Conservation (phyloP, 129 eudicot genomes). For the Logfia minima region DNA sequence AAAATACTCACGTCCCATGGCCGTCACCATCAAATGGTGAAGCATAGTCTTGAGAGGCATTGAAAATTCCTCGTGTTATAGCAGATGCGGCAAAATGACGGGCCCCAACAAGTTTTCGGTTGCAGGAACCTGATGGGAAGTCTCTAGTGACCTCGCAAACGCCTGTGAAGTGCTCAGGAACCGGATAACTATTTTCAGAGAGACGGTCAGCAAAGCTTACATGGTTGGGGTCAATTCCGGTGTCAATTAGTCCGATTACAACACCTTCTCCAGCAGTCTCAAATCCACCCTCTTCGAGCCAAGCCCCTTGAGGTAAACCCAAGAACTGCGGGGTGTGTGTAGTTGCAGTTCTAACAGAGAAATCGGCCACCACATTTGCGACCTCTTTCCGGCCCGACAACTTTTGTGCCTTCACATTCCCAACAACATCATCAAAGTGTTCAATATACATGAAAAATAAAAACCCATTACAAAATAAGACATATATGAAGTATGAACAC, state of each 20-base stretch:
- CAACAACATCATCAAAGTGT: too few relatives aligned
- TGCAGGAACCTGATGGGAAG: conserved; percentile 97
- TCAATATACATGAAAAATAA: not conserved
- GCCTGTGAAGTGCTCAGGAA: conserved; percentile 79
- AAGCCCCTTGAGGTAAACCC: conserved; percentile 95
- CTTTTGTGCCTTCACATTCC: conserved; percentile 60
- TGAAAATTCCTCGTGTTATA: conserved; percentile 90
- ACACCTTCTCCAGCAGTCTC: conserved; percentile 89
- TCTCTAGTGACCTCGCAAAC: conserved; percentile 93
- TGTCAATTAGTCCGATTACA: conserved; percentile 92
- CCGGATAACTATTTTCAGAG: conserved; percentile 60
- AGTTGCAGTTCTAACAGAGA: conserved; percentile 81
- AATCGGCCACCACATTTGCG: conserved; percentile 80
- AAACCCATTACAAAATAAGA: not conserved
- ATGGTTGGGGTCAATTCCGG: conserved; percentile 94
- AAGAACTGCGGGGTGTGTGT: conserved; percentile 94
- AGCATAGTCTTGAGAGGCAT: conserved; percentile 90
- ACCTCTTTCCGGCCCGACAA: conserved; percentile 71
- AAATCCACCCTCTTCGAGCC: conserved; percentile 86
- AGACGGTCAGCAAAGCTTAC: conserved; percentile 74
- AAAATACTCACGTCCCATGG: conserved; percentile 88
- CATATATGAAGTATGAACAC: not conserved
- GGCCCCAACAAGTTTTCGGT: conserved; percentile 93
- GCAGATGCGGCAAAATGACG: conserved; percentile 99
- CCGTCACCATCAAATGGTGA: conserved; percentile 97